These are phyloP conservation scores for Leptographium procerum DNA, from an alignment of 2,329 filamentous ascomycete species.

Conservation along the genomic window DNA sequence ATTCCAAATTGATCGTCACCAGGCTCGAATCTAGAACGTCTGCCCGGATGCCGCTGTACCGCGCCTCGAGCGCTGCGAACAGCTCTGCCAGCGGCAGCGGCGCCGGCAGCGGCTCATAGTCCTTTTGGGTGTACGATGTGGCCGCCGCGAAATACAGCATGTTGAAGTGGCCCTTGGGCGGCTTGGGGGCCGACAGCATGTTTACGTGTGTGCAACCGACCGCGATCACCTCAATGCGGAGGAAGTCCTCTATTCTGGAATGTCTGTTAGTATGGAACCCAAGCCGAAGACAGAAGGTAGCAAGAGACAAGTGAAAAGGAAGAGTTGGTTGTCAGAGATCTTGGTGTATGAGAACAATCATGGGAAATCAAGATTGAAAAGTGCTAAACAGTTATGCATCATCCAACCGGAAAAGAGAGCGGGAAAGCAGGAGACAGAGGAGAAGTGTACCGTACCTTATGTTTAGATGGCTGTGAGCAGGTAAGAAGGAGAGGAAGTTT, in stretches of 20 bases:
- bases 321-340: slow-evolving; percentile 5
- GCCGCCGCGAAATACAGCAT: slow-evolving; percentile 76
- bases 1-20: slow-evolving; percentile 70
- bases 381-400: not conserved
- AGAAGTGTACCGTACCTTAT: not conserved
- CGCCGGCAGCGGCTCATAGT: slow-evolving; percentile 53
- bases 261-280: not conserved
- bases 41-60: slow-evolving; percentile 56
- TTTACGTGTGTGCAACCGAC: not conserved
- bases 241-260: not conserved
- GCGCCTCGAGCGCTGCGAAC: slow-evolving; percentile 55
- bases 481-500: slow-evolving; percentile 1
- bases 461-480: not conserved
- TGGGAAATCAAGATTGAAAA: not conserved
- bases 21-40: slow-evolving; percentile 62
- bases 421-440: not conserved
- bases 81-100: slow-evolving; percentile 52
- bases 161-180: slow-evolving; percentile 57
- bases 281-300: not conserved
- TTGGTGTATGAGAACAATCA: slow-evolving; percentile 10
- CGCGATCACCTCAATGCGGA: not conserved
- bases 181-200: slow-evolving; percentile 28
- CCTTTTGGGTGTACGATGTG: slow-evolving; percentile 57
- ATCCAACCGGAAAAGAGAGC: not conserved
- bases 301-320: not conserved